These are phyloP conservation scores for Fusarium sp. DNA, from an alignment of 2,329 filamentous ascomycete species.

Conservation along the genomic window DNA sequence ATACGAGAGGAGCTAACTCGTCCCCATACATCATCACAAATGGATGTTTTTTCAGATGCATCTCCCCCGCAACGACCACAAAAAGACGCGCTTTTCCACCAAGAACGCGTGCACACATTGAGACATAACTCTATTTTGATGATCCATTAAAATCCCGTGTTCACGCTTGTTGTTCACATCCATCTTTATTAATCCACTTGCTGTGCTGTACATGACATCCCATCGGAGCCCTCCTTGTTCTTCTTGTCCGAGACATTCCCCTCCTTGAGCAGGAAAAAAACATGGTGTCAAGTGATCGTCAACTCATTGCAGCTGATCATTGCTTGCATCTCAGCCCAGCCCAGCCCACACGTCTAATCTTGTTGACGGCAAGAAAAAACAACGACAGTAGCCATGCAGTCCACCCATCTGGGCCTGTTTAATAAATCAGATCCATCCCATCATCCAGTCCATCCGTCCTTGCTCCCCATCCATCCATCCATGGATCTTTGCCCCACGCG, in stretches of 20 bases:
- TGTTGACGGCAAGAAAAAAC: slow-evolving; percentile 4
- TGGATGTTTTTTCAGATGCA: slow-evolving; percentile 33
- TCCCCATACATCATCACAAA: slow-evolving; percentile 32
- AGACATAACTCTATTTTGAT: slow-evolving; percentile 7
- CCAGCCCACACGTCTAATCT: slow-evolving; percentile 9
- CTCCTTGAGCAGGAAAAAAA: slow-evolving; percentile 11
- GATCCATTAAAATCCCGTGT: slow-evolving; percentile 5
- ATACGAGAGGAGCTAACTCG: slow-evolving; percentile 34
- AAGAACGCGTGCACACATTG: slow-evolving; percentile 28
- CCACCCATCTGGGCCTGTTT: slow-evolving; percentile 24
- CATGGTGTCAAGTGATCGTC: slow-evolving; percentile 15
- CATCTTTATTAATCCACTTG: background rate
- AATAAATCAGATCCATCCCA: slow-evolving; percentile 20
- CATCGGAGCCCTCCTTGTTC: background rate
- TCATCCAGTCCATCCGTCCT: slow-evolving; percentile 1
- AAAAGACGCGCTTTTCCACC: slow-evolving; percentile 37
- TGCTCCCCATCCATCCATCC: background rate
- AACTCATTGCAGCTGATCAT: slow-evolving; percentile 28
- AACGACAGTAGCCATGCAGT: background rate
- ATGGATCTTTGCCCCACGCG: slow-evolving; percentile 27
- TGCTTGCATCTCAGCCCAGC: slow-evolving; percentile 16
- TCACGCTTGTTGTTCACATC: background rate
- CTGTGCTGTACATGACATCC: background rate
- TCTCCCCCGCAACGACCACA: slow-evolving; percentile 38
- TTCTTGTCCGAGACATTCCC: background rate